phyloP scores from a whole-genome alignment of 2,329 filamentous ascomycete genomes.

The Apiospora phragmitis region DNA sequence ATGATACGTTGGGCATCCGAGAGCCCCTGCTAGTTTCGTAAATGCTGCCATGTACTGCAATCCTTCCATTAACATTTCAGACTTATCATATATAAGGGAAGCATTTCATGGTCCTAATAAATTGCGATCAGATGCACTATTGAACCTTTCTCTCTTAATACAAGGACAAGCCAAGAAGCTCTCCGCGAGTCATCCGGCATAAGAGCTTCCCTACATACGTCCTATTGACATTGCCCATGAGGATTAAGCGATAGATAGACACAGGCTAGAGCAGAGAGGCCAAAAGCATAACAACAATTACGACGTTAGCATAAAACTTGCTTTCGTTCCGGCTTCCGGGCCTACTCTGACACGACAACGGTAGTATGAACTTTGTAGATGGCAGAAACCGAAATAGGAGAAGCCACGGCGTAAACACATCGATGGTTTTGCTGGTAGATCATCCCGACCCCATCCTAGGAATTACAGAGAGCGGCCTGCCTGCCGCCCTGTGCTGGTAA shows the following conservation, averaged over 20 bases:
- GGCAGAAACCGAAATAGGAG: neutral
- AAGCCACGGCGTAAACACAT: neutral
- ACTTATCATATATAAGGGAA: neutral
- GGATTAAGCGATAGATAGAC: neutral
- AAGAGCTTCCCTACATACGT: too few species aligned
- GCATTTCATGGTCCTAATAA: neutral
- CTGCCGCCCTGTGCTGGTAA: neutral
- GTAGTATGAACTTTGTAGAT: too few species aligned
- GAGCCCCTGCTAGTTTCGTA: neutral
- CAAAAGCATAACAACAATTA: neutral
- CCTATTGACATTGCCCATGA: neutral
- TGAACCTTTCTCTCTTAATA: neutral
- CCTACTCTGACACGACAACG: neutral
- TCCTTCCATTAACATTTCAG: neutral
- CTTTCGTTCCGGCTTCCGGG: neutral
- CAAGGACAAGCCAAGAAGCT: neutral
- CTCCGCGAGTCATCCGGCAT: neutral
- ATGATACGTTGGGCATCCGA: neutral
- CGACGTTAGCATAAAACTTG: neutral
- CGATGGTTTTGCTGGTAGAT: neutral
- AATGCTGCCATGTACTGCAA: neutral
- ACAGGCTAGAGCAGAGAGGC: too few species aligned
- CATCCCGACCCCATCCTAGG: neutral
- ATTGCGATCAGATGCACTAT: neutral
- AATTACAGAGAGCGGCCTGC: neutral